Evolutionary conservation across 2,329 filamentous ascomycete species (phyloP), one percentile per base, ranked within the genome.

Genomic region (Periglandula ipomoeae): DNA sequence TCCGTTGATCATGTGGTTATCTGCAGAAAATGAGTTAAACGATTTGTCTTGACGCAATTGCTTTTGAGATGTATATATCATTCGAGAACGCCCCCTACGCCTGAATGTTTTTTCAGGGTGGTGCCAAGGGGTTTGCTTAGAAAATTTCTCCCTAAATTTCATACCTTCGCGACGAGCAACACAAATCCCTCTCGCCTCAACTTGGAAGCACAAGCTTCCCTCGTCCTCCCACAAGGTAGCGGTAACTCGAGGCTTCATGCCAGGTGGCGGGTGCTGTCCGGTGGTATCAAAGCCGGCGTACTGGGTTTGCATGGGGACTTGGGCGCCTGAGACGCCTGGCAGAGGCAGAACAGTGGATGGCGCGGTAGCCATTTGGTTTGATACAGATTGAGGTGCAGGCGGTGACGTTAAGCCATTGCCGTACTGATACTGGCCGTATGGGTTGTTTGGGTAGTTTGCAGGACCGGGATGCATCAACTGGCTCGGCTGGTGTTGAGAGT

Each of bases 1-100:
- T 17, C 93, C 93, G 61, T 97, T 98, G 67, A 98, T 96, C 88
- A 98, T 96, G 70, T 95, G 89, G 68, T 96, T 97, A 60, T 96
- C 91, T 94, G 55, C 38, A 26, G 7, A 19, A 32, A 9, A 35
- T 37, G 13, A 22, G 22, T 37, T 10, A 26, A 39, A 35, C 6
- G 11, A 22, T 10, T 35, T 13, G 20, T 9, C 43, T 20, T 4
- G 5, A 17, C 5, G 1, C 19, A 19, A 0, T 8, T 20, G n/a
- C 5, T 17, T 38, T 19, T n/a, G n/a, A n/a, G n/a, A n/a, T n/a
- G n/a, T n/a, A n/a, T n/a, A n/a, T n/a, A n/a, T n/a, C n/a, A n/a
- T n/a, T n/a, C n/a, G n/a, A n/a, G n/a, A n/a, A n/a, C n/a, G n/a
- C n/a, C n/a, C n/a, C n/a, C n/a, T n/a, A n/a, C n/a, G n/a, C n/a